Percentiles rank a stretch among this genome's conserved stretches.
Evolutionary conservation across 129 eudicot species (phyloP).

Genomic region (Tagetes patula): DNA sequence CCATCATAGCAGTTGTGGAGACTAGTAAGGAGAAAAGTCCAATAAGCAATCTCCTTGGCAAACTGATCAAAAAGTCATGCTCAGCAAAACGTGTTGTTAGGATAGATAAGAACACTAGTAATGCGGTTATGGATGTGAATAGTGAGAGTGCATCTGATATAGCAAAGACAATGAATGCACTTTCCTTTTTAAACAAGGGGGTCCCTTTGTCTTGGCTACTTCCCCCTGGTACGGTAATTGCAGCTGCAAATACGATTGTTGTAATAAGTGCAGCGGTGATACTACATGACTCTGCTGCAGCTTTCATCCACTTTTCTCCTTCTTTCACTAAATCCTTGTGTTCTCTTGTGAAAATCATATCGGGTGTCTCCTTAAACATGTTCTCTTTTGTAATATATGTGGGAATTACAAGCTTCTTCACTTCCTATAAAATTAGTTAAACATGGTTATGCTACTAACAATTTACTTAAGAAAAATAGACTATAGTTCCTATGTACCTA

Average conservation of each 20-base stretch:
- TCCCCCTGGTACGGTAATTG: not conserved
- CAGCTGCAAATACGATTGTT: not conserved
- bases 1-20: too few species aligned
- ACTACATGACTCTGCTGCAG: not conserved
- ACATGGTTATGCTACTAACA: not conserved
- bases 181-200: not conserved
- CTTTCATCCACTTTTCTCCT: not conserved
- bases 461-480: not conserved
- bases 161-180: not conserved
- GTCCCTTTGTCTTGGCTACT: not conserved
- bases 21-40: too few species aligned
- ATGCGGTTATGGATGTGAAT: not conserved
- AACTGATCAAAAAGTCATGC: too few species aligned
- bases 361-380: not conserved
- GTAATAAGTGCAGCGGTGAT: not conserved
- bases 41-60: too few species aligned
- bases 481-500: not conserved
- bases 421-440: not conserved
- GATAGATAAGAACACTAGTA: not conserved
- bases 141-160: not conserved
- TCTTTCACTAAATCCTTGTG: not conserved
- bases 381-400: not conserved
- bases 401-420: not conserved
- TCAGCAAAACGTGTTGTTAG: too few species aligned
- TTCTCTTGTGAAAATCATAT: not conserved